These are phyloP conservation scores for Hemisphaericaspora nanyangensis DNA, from an alignment of 805 yeast genomes.

Conservation along the genomic window DNA sequence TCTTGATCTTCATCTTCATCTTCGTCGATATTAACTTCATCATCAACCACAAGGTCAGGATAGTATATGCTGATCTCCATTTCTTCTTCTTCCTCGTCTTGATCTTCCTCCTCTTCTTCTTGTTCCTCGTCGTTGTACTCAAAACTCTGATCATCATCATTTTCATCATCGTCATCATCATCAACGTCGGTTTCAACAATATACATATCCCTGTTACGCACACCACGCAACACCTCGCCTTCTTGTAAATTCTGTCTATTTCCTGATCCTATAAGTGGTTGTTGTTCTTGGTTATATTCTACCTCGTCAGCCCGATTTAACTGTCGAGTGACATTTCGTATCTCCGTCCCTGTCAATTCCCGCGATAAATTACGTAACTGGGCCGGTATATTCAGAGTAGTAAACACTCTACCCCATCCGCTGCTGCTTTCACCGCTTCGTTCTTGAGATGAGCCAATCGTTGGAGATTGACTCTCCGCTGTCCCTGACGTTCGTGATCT, in stretches of 20 bases:
- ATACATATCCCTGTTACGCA: conserved; percentile 1
- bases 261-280: too few relatives aligned
- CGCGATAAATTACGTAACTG: conserved; percentile 8
- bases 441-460: too few relatives aligned
- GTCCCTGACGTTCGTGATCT: too few relatives aligned
- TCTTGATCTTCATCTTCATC: not conserved
- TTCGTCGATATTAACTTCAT: conserved; percentile 5
- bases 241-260: not conserved
- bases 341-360: too few relatives aligned
- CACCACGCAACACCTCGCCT: too few relatives aligned
- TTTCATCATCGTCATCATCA: not conserved
- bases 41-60: conserved; percentile 6
- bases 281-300: not conserved
- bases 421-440: not conserved
- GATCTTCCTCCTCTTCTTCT: conserved; percentile 4
- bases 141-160: conserved; percentile 7
- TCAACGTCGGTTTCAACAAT: conserved; percentile 3
- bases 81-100: conserved; percentile 9
- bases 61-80: conserved; percentile 5
- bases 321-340: too few relatives aligned
- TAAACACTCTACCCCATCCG: not conserved
- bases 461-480: too few relatives aligned
- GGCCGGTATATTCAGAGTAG: conserved; percentile 2
- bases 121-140: conserved; percentile 3
- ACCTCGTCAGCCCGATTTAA: not conserved